Evolutionary conservation across 2,329 filamentous ascomycete genomes (phyloP).

Genomic region (Penicillium fuscoglaucum): DNA sequence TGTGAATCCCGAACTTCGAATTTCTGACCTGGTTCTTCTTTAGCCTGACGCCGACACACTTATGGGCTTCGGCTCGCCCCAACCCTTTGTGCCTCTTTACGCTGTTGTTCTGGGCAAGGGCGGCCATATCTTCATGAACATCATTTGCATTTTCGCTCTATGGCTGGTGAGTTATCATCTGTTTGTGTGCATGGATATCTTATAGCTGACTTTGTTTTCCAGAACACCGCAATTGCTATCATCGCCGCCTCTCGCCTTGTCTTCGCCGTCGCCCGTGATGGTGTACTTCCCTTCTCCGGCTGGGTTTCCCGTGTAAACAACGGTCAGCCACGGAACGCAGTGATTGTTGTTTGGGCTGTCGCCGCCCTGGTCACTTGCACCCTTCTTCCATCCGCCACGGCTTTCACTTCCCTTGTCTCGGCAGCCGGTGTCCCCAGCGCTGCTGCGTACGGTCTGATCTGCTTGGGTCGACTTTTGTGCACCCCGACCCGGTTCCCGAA

Average conservation of each 20-base stretch:
- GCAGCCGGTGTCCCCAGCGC: constrained; percentile 55
- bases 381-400: constrained; percentile 56
- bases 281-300: constrained; percentile 59
- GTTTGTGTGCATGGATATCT: neutral
- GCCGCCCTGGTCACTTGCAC: constrained; percentile 59
- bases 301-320: constrained; percentile 58
- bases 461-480: constrained; percentile 49
- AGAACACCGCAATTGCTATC: constrained; percentile 61
- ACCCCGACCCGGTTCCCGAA: constrained; percentile 44
- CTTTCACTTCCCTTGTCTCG: constrained; percentile 57
- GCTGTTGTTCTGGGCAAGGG: constrained; percentile 57
- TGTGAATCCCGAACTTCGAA: too few relatives aligned
- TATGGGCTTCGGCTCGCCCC: constrained; percentile 56
- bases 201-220: neutral
- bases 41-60: constrained; percentile 55
- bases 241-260: constrained; percentile 62
- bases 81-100: constrained; percentile 61
- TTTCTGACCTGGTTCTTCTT: constrained; percentile 9
- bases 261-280: constrained; percentile 63
- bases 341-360: constrained; percentile 59
- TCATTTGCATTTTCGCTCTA: constrained; percentile 45
- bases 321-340: constrained; percentile 61
- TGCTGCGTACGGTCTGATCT: constrained; percentile 55
- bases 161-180: constrained; percentile 22
- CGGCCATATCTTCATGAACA: constrained; percentile 62